These are phyloP conservation scores for Avena insularis DNA, from an alignment of 176 grass and related monocot genomes.

Conservation along the genomic window DNA sequence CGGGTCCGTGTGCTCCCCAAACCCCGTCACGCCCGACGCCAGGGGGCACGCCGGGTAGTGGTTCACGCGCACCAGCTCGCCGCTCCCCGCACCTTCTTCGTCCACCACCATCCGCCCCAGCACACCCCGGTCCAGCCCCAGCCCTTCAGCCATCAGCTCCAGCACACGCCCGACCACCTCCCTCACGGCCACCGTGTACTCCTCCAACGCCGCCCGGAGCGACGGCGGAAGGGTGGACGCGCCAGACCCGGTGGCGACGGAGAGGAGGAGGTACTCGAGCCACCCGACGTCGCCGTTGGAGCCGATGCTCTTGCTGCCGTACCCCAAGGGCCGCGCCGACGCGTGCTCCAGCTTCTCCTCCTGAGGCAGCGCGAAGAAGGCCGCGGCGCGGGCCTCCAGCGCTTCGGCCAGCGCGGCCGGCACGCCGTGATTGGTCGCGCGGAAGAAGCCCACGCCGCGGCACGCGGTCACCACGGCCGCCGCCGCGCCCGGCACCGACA, in stretches of 20 bases:
- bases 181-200: constrained; percentile 59
- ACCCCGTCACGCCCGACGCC: constrained; percentile 66
- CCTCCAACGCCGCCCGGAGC: constrained; percentile 55
- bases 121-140: constrained; percentile 35
- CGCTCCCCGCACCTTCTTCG: constrained; percentile 29
- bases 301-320: constrained; percentile 84
- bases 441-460: constrained; percentile 72
- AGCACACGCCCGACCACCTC: constrained; percentile 60
- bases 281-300: constrained; percentile 82
- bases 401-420: constrained; percentile 43
- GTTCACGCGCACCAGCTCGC: constrained; percentile 74
- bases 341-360: constrained; percentile 55
- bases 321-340: constrained; percentile 53
- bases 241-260: neutral
- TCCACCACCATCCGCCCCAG: constrained; percentile 59
- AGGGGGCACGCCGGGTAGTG: constrained; percentile 75
- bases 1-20: constrained; percentile 97
- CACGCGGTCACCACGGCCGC: constrained; percentile 56
- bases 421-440: constrained; percentile 78
- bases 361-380: constrained; percentile 65
- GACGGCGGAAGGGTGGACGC: constrained; percentile 28
- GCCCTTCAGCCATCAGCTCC: constrained; percentile 75
- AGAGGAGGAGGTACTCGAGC: constrained; percentile 85
- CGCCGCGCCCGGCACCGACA: constrained; percentile 49
- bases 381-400: constrained; percentile 60